A percentile compares a stretch with the other conserved stretches of the same genome.
phyloP scores from a whole-genome alignment of 2,329 filamentous ascomycete species.

The Teratosphaeria pseudoeucalypti region DNA sequence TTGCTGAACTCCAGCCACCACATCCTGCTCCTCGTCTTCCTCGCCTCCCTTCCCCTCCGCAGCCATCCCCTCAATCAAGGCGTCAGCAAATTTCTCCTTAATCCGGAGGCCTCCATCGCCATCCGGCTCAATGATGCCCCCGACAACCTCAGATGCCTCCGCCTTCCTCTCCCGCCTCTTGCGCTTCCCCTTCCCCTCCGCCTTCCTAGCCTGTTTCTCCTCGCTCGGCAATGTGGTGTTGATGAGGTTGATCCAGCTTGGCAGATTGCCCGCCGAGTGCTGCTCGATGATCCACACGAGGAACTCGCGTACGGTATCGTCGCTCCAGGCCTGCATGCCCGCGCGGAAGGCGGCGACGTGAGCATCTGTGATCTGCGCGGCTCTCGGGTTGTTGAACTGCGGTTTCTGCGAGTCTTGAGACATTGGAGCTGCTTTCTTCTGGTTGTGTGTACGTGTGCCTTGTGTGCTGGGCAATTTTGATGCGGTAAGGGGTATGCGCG shows the following conservation, averaged over 20 bases:
- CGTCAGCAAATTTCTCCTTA: not conserved
- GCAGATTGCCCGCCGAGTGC: not conserved
- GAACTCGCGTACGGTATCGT: not conserved
- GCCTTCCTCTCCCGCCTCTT: not conserved
- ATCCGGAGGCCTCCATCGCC: not conserved
- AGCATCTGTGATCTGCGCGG: not conserved
- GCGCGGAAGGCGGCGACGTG: not conserved
- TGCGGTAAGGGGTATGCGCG: not conserved
- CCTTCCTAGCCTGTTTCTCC: not conserved
- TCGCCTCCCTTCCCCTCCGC: not conserved
- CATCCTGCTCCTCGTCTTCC: not conserved
- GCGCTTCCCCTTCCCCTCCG: not conserved
- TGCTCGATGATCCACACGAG: not conserved
- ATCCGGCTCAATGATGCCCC: not conserved
- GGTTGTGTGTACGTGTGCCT: not conserved
- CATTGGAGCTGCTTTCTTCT: not conserved
- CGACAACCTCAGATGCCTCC: not conserved
- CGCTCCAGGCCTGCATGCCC: not conserved
- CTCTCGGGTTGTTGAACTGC: not conserved
- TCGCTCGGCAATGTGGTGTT: not conserved
- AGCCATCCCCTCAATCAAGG: not conserved
- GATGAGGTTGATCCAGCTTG: not conserved
- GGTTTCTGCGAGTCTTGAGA: not conserved
- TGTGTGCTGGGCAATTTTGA: not conserved
- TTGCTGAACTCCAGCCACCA: not conserved